These are phyloP conservation scores for Aspergillus sp. DNA, from an alignment of 2,329 filamentous ascomycete species.

Conservation along the genomic window DNA sequence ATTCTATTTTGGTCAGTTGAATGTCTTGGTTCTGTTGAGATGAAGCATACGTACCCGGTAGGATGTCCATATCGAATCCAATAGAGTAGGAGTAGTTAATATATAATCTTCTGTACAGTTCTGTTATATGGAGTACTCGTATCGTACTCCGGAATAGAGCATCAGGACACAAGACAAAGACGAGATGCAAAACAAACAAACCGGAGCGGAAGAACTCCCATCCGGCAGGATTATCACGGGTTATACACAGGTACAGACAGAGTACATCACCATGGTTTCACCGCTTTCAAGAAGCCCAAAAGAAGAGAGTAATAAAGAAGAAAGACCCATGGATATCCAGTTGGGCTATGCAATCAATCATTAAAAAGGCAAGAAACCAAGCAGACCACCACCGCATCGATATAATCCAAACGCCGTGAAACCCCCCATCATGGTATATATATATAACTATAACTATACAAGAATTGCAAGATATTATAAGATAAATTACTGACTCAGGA, in stretches of 20 bases:
- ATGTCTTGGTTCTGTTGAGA: neutral
- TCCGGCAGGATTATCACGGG: neutral
- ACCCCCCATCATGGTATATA: constrained; percentile 1
- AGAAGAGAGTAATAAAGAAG: no score
- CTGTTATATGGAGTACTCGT: no score
- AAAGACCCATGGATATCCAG: no score
- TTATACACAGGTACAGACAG: neutral
- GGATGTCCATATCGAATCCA: constrained; percentile 9
- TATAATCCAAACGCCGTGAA: neutral
- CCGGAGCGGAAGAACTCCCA: neutral
- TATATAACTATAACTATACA: neutral
- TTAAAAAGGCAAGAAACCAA: no score
- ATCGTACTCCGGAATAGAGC: neutral
- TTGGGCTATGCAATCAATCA: no score
- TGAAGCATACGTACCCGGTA: constrained; percentile 10
- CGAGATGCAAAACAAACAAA: neutral
- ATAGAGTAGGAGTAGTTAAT: neutral
- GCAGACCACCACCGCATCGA: no score
- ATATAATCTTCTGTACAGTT: no score
- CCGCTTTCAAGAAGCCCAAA: no score
- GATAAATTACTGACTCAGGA: constrained; percentile 26
- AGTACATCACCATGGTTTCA: no score
- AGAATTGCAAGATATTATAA: neutral
- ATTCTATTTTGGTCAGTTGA: constrained; percentile 10
- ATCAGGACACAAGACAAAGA: neutral